A percentile compares a stretch with the other conserved stretches of the same genome.
phyloP scores from a whole-genome alignment of 441 rosid genomes.

The Brassica balearica region DNA sequence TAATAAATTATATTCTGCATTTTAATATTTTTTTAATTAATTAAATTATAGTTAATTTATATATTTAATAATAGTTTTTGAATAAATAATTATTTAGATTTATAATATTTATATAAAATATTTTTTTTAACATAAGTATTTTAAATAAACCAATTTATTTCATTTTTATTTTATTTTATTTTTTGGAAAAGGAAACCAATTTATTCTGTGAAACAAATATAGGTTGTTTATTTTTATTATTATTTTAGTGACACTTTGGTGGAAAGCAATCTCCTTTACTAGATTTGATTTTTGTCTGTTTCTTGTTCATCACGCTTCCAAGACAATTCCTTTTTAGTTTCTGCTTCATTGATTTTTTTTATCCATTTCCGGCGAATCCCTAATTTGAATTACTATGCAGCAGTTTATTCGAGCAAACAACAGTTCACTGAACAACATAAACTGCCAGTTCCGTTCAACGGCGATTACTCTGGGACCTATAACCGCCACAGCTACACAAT shows the following conservation, averaged over 20 bases:
- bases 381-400: constrained; percentile 33
- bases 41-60: too few species aligned
- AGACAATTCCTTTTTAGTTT: constrained; percentile 1
- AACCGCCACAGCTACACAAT: constrained; percentile 53
- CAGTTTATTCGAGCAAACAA: constrained; percentile 67
- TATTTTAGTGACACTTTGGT: constrained; percentile 31
- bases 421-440: constrained; percentile 39
- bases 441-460: constrained; percentile 51
- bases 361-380: constrained; percentile 21
- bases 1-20: neutral
- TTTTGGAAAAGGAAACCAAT: neutral
- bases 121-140: too few species aligned
- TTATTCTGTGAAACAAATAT: neutral
- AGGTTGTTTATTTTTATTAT: neutral
- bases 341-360: constrained; percentile 10
- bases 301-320: constrained; percentile 42
- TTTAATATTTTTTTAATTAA: too few species aligned
- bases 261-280: constrained; percentile 41
- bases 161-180: too few species aligned
- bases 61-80: too few species aligned
- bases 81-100: too few species aligned
- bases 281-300: constrained; percentile 41
- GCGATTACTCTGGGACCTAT: constrained; percentile 43
- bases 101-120: too few species aligned
- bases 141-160: neutral